phyloP scores from a whole-genome alignment of 73 alveolate genomes.

The Tetrahymena elliotti region DNA sequence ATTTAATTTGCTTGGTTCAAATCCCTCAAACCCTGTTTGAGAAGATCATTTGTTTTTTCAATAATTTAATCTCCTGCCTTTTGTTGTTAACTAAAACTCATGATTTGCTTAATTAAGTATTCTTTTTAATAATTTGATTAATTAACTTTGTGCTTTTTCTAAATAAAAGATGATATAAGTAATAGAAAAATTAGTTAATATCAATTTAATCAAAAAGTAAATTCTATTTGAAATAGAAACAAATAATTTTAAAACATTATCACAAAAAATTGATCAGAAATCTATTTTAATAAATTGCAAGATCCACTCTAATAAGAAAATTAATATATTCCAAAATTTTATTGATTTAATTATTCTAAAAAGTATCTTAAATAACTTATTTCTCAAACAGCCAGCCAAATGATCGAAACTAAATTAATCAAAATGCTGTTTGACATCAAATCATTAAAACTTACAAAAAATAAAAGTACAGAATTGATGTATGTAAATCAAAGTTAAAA shows the following conservation, averaged over 20 bases:
- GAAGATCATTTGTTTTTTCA: background rate
- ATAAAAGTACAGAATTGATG: too few relatives aligned
- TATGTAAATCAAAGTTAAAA: too few relatives aligned
- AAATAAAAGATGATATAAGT: background rate
- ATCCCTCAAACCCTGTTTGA: background rate
- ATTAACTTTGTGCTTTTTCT: background rate
- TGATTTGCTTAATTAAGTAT: background rate
- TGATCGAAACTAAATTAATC: too few relatives aligned
- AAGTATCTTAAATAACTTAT: too few relatives aligned
- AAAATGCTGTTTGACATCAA: too few relatives aligned
- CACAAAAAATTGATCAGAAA: background rate
- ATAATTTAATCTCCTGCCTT: background rate
- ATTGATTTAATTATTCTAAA: too few relatives aligned
- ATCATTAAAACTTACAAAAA: too few relatives aligned
- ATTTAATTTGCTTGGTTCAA: background rate
- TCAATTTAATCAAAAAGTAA: too few relatives aligned
- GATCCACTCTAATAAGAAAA: background rate
- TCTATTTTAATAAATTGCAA: background rate
- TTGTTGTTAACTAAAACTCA: background rate
- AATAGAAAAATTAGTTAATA: background rate
- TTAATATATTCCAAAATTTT: background rate
- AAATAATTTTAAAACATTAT: too few relatives aligned
- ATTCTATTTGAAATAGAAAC: background rate
- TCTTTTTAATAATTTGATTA: background rate
- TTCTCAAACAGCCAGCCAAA: too few relatives aligned